Evolutionary conservation across 73 alveolate genomes (phyloP).

Genomic region (Effrenium voratum): DNA sequence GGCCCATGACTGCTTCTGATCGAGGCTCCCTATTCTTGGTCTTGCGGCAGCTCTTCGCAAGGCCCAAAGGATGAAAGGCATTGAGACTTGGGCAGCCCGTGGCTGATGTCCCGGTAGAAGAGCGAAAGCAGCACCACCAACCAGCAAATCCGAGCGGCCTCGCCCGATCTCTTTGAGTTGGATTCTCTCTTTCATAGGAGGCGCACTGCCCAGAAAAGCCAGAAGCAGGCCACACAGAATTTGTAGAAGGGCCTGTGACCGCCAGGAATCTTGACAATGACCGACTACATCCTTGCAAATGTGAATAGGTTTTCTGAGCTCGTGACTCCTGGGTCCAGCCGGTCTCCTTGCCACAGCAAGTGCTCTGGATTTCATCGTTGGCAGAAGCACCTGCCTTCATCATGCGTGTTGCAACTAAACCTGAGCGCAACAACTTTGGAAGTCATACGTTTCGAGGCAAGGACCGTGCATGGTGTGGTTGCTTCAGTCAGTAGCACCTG

Average conservation of each 20-base stretch:
- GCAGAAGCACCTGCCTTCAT: slow-evolving; percentile 50
- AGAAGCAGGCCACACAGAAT: slow-evolving; percentile 35
- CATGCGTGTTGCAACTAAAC: slow-evolving; percentile 59
- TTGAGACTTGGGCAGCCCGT: slow-evolving; percentile 18
- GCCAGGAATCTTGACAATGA: no score
- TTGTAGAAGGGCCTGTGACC: slow-evolving; percentile 67
- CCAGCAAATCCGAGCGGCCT: slow-evolving; percentile 59
- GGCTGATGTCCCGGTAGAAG: slow-evolving; percentile 23
- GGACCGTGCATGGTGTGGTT: slow-evolving; percentile 36
- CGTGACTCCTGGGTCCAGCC: slow-evolving; percentile 59
- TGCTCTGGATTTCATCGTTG: neutral
- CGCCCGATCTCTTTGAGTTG: neutral
- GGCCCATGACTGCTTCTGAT: no score
- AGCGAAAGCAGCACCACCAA: slow-evolving; percentile 24
- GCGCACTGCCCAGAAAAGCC: slow-evolving; percentile 34
- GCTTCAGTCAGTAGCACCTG: slow-evolving; percentile 57
- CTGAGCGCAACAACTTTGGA: neutral
- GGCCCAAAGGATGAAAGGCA: no score
- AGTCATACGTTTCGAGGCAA: no score
- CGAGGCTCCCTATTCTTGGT: no score
- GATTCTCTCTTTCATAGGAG: neutral
- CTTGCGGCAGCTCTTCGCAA: no score
- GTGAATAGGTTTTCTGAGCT: neutral
- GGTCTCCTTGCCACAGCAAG: neutral
- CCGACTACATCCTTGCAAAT: neutral